These are phyloP conservation scores for Pyricularia sp. DNA, from an alignment of 2,329 filamentous ascomycete genomes.

Conservation along the genomic window DNA sequence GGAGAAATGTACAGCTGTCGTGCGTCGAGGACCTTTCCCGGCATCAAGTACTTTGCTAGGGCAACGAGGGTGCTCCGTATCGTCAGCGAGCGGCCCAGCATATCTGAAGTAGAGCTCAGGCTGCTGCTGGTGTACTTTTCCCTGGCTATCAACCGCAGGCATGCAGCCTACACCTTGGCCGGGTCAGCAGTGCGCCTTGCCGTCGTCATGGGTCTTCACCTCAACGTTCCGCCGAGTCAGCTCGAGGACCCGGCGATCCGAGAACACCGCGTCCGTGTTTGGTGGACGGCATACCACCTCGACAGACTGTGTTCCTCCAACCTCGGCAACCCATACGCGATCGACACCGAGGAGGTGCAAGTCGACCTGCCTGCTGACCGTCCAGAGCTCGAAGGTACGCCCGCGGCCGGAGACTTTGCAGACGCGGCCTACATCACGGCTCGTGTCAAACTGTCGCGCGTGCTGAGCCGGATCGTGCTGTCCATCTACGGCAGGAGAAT, in stretches of 20 bases:
- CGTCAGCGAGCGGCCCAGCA: slow-evolving; percentile 5
- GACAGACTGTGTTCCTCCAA: slow-evolving; percentile 39
- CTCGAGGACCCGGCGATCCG: slow-evolving; percentile 24
- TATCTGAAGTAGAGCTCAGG: not conserved
- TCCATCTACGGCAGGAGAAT: slow-evolving; percentile 22
- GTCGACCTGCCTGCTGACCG: slow-evolving; percentile 30
- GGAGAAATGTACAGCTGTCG: slow-evolving; percentile 7
- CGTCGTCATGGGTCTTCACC: slow-evolving; percentile 33
- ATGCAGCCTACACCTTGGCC: slow-evolving; percentile 19
- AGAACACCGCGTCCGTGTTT: slow-evolving; percentile 30
- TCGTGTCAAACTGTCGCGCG: slow-evolving; percentile 26
- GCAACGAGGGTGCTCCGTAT: not conserved
- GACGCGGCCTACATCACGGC: slow-evolving; percentile 23
- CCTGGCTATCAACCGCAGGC: slow-evolving; percentile 8
- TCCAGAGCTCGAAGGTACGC: slow-evolving; percentile 10
- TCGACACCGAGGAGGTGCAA: slow-evolving; percentile 37
- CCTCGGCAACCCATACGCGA: slow-evolving; percentile 35
- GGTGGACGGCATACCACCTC: slow-evolving; percentile 33
- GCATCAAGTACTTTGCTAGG: slow-evolving; percentile 5
- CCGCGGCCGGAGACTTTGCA: slow-evolving; percentile 18
- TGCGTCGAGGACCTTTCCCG: slow-evolving; percentile 2
- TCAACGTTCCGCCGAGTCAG: slow-evolving; percentile 26
- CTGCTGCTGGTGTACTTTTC: slow-evolving; percentile 8
- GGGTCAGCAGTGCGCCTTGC: slow-evolving; percentile 32
- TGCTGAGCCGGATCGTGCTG: slow-evolving; percentile 17